phyloP scores from a whole-genome alignment of 2,329 filamentous ascomycete species.

The Hypoxylon sp. region DNA sequence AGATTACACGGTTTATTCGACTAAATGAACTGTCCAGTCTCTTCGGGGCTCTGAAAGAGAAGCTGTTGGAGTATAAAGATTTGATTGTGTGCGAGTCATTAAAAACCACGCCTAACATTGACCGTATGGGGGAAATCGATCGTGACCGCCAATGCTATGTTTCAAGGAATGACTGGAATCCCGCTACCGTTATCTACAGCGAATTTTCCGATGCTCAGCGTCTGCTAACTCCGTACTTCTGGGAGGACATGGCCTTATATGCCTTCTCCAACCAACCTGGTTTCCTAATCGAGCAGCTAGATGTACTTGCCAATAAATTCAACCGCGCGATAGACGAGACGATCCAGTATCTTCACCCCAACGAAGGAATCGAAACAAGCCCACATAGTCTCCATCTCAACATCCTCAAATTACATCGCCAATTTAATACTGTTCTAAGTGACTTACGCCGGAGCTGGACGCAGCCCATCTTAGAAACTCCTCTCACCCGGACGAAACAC shows the following conservation, averaged over 20 bases:
- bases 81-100: constrained; percentile 15
- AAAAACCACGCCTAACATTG: background rate
- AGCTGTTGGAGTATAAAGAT: constrained; percentile 27
- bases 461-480: constrained; percentile 52
- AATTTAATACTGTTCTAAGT: constrained; percentile 36
- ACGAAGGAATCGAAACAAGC: no score
- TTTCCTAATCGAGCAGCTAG: background rate
- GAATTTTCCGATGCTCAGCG: constrained; percentile 48
- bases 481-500: constrained; percentile 59
- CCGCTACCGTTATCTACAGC: constrained; percentile 19
- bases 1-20: background rate
- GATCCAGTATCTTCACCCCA: background rate
- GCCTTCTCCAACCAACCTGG: background rate
- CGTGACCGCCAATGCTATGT: constrained; percentile 45
- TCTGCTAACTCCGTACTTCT: constrained; percentile 59
- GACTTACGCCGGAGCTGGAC: constrained; percentile 45
- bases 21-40: constrained; percentile 1
- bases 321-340: constrained; percentile 6
- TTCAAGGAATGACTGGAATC: constrained; percentile 9
- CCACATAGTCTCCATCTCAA: background rate
- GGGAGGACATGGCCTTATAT: constrained; percentile 45
- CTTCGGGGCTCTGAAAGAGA: background rate
- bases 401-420: background rate
- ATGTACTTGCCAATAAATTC: background rate
- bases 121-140: constrained; percentile 23